These are phyloP conservation scores for Saturnispora galanensis DNA, from an alignment of 805 yeast species.

Conservation along the genomic window DNA sequence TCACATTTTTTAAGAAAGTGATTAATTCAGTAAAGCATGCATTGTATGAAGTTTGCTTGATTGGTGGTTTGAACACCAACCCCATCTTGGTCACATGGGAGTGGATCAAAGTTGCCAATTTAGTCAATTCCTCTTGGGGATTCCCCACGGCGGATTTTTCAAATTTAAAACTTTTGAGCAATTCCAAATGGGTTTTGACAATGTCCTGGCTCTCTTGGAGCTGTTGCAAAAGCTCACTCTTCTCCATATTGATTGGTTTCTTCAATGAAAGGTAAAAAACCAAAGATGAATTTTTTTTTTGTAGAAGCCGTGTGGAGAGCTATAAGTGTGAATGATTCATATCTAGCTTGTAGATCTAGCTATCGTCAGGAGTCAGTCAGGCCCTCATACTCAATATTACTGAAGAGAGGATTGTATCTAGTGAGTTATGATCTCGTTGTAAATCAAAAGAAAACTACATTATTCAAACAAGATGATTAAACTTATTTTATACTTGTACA, in stretches of 20 bases:
- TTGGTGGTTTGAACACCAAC: constrained; percentile 54
- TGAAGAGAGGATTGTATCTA: too few species aligned
- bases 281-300: too few species aligned
- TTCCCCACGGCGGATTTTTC: constrained; percentile 25
- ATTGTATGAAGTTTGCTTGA: constrained; percentile 27
- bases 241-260: not conserved
- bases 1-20: constrained; percentile 35
- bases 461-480: too few species aligned
- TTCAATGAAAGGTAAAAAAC: too few species aligned
- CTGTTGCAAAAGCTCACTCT: not conserved
- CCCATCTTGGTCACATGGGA: constrained; percentile 78
- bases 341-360: too few species aligned
- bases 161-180: constrained; percentile 1
- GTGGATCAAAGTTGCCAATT: constrained; percentile 47
- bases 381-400: too few species aligned
- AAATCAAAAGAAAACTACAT: too few species aligned
- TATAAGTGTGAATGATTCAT: too few species aligned
- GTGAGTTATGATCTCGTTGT: too few species aligned
- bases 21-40: constrained; percentile 43
- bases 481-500: not conserved
- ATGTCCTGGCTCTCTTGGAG: constrained; percentile 1
- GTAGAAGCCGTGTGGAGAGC: too few species aligned
- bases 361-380: too few species aligned
- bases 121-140: constrained; percentile 49
- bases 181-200: not conserved